These are phyloP conservation scores for Triticum monococcum DNA, from an alignment of 176 grass and related monocot species.

Conservation along the genomic window DNA sequence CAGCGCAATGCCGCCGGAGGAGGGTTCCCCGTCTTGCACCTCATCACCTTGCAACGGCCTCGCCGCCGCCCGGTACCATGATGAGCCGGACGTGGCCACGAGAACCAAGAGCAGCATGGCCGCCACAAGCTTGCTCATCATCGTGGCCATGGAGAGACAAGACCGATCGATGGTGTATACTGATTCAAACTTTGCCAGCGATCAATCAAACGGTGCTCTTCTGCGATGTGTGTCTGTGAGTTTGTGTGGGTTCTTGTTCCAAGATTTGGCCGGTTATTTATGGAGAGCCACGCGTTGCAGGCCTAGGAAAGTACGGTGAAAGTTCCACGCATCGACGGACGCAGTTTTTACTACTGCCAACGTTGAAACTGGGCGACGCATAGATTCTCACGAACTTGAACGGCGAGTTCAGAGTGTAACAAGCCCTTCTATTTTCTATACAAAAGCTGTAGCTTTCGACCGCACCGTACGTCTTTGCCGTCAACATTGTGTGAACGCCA, in stretches of 20 bases:
- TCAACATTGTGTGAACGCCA: background rate
- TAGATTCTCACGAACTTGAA: background rate
- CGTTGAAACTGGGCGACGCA: background rate
- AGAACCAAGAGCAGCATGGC: conserved; percentile 20
- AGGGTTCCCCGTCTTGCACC: conserved; percentile 25
- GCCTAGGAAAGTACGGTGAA: too few species aligned
- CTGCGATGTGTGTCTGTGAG: background rate
- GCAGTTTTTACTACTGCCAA: background rate
- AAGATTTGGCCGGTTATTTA: background rate
- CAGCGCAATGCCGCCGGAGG: conserved; percentile 31
- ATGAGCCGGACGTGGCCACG: background rate
- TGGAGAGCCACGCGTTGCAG: background rate
- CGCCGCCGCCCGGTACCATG: conserved; percentile 28
- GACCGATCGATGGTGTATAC: background rate
- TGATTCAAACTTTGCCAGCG: too few species aligned
- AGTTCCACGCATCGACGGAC: too few species aligned
- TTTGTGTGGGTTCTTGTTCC: background rate
- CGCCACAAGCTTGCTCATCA: background rate
- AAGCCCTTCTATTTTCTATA: background rate
- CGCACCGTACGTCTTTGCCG: background rate
- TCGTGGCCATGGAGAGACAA: background rate
- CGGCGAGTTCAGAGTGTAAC: background rate
- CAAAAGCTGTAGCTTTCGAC: conserved; percentile 13
- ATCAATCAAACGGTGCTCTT: background rate
- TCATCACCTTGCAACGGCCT: conserved; percentile 22